Percentiles rank a stretch among this genome's conserved stretches.
Evolutionary conservation across 164 flowering plant genomes (phyloP).

Genomic region (Sextonia rubra): DNA sequence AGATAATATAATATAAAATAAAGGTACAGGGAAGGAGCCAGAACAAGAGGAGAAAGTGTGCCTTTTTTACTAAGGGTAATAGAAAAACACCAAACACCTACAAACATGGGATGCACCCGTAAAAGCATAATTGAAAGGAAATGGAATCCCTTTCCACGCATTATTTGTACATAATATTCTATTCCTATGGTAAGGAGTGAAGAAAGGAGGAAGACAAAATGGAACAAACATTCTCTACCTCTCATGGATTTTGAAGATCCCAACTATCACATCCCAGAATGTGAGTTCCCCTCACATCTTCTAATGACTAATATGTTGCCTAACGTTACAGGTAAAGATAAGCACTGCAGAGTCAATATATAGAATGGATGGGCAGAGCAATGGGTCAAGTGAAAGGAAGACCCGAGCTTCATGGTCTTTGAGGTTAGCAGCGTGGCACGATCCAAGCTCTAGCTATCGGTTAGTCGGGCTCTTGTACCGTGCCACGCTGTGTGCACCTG

Average conservation of each 20-base stretch:
- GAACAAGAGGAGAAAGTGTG: too few species aligned
- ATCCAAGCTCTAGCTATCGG: not conserved
- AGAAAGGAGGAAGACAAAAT: not conserved
- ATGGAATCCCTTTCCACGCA: not conserved
- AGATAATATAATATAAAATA: too few species aligned
- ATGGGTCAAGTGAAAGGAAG: not conserved
- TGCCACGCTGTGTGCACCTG: conserved; percentile 12
- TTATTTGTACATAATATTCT: not conserved
- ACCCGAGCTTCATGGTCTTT: not conserved
- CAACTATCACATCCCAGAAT: too few species aligned
- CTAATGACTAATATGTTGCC: too few species aligned
- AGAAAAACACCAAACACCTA: too few species aligned
- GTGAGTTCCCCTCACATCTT: too few species aligned
- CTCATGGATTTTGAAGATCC: too few species aligned
- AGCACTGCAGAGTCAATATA: not conserved
- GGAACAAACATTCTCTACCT: not conserved
- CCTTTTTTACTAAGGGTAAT: too few species aligned
- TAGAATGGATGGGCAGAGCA: not conserved
- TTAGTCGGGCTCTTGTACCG: not conserved
- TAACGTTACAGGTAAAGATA: too few species aligned
- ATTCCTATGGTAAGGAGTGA: not conserved
- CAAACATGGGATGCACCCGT: too few species aligned
- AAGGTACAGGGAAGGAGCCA: too few species aligned
- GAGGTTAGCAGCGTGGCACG: conserved; percentile 5
- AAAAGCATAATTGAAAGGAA: not conserved